phyloP scores from a whole-genome alignment of 2,329 filamentous ascomycete genomes.

The Didymellaceae sp. region DNA sequence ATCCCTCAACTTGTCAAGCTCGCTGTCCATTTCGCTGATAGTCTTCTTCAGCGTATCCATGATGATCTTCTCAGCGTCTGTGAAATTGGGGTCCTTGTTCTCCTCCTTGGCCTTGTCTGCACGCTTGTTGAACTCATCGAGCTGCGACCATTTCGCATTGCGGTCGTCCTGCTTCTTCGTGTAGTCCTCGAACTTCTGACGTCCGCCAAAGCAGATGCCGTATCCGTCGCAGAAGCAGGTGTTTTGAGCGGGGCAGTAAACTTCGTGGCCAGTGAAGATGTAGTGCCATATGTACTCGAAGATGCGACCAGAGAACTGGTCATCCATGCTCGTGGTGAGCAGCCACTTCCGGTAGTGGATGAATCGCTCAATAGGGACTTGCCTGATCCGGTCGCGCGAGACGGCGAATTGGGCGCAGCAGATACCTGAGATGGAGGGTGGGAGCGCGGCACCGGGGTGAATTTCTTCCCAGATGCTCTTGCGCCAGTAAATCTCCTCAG shows the following conservation, averaged over 20 bases:
- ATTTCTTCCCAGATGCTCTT: constrained; percentile 48
- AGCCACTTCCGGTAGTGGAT: constrained; percentile 62
- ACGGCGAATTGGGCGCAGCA: constrained; percentile 66
- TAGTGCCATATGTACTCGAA: constrained; percentile 52
- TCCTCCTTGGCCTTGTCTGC: constrained; percentile 43
- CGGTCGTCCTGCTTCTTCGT: constrained; percentile 55
- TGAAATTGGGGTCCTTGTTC: constrained; percentile 29
- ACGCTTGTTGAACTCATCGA: constrained; percentile 50
- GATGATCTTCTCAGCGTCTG: constrained; percentile 26
- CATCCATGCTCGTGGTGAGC: constrained; percentile 45
- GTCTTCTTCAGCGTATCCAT: constrained; percentile 31
- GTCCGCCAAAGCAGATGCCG: constrained; percentile 65
- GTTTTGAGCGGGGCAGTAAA: constrained; percentile 49
- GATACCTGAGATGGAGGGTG: constrained; percentile 50
- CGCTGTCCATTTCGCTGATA: constrained; percentile 33
- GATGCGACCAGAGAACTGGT: constrained; percentile 48
- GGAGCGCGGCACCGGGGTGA: constrained; percentile 51
- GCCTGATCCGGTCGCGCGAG: constrained; percentile 55
- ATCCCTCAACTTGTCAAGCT: constrained; percentile 36
- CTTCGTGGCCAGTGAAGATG: constrained; percentile 49
- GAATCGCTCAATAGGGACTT: constrained; percentile 59
- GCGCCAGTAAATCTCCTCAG: constrained; percentile 48
- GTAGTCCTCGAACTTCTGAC: constrained; percentile 57
- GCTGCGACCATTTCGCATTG: constrained; percentile 50
- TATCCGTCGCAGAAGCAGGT: constrained; percentile 69